Conservation (phyloP, 306 rosid species). For the Castanea crenata region DNA sequence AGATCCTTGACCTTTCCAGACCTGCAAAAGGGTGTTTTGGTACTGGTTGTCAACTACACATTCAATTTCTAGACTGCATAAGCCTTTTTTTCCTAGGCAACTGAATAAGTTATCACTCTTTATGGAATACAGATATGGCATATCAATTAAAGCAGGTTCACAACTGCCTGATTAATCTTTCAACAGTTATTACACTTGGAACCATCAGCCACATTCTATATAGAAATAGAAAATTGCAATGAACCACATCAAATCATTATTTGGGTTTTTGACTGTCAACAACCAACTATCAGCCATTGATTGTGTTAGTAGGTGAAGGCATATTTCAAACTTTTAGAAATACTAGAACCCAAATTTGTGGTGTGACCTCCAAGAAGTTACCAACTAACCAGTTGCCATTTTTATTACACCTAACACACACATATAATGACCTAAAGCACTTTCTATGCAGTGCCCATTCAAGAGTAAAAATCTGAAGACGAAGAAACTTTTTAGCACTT, state of each 20-base stretch:
- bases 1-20: constrained; percentile 98
- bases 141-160: neutral
- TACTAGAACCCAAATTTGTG: neutral
- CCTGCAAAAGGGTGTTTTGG: constrained; percentile 47
- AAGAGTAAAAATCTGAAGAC: neutral
- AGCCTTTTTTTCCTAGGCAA: neutral
- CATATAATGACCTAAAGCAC: neutral
- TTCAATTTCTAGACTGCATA: constrained; percentile 15
- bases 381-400: neutral
- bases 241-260: neutral
- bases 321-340: neutral
- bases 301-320: neutral
- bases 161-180: neutral
- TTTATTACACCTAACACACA: constrained; percentile 3
- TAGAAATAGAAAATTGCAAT: neutral
- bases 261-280: neutral
- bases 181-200: neutral
- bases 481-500: neutral
- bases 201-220: neutral
- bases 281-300: neutral
- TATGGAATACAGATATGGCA: neutral
- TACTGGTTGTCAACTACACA: neutral
- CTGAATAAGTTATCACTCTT: neutral
- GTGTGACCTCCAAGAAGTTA: neutral
- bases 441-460: neutral